phyloP scores from a whole-genome alignment of 2,329 filamentous ascomycete genomes.

The Blastomyces parvus region DNA sequence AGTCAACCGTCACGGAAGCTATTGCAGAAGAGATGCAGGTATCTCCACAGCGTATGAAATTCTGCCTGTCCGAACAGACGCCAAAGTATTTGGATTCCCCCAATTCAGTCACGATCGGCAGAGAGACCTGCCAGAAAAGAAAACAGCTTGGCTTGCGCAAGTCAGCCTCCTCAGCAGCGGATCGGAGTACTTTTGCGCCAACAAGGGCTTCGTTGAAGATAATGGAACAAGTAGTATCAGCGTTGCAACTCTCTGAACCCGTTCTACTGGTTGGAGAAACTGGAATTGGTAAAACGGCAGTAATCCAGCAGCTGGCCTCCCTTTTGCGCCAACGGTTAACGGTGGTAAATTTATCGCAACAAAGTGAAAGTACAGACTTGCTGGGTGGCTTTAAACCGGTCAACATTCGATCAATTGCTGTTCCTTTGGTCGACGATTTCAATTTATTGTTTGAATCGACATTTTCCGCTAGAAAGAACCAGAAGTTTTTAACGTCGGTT shows the following conservation, averaged over 20 bases:
- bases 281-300: constrained; percentile 94
- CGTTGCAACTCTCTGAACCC: constrained; percentile 76
- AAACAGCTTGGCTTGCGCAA: constrained; percentile 43
- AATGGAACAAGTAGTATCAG: constrained; percentile 78
- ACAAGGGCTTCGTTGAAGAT: constrained; percentile 76
- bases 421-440: constrained; percentile 89
- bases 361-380: constrained; percentile 93
- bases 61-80: constrained; percentile 64
- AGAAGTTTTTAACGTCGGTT: constrained; percentile 72
- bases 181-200: constrained; percentile 60
- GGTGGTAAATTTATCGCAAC: constrained; percentile 92
- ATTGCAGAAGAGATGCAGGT: constrained; percentile 85
- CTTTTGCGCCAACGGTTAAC: constrained; percentile 77
- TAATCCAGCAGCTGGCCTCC: constrained; percentile 83
- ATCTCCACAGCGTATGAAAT: constrained; percentile 68
- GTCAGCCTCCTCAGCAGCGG: constrained; percentile 35
- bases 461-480: constrained; percentile 80
- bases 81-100: constrained; percentile 58
- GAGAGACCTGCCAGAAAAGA: constrained; percentile 50
- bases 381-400: constrained; percentile 95
- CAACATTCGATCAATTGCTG: constrained; percentile 74
- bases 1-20: constrained; percentile 44
- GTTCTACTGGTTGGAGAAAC: constrained; percentile 95
- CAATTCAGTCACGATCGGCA: constrained; percentile 53
- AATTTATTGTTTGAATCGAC: constrained; percentile 79